These are phyloP conservation scores for Aspergillus egyptiacus DNA, from an alignment of 495 filamentous ascomycete genomes.

Conservation along the genomic window DNA sequence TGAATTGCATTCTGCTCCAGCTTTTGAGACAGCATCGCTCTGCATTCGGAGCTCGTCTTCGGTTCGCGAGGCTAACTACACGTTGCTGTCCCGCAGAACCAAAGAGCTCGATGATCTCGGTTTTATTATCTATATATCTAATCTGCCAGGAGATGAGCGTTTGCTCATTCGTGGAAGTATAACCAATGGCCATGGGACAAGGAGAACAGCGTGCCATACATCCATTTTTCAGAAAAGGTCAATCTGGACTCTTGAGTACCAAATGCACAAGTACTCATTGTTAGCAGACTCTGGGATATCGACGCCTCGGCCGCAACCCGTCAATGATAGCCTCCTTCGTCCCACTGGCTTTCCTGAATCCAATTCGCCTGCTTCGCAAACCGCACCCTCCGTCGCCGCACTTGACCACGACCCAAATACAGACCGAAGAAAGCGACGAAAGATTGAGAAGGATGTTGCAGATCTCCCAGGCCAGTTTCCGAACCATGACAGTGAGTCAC, in stretches of 20 bases:
- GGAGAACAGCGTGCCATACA: constrained; percentile 36
- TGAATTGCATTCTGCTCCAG: neutral
- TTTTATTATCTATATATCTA: no score
- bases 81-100: no score
- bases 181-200: constrained; percentile 38
- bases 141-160: constrained; percentile 21
- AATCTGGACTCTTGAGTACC: constrained; percentile 1
- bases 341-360: neutral
- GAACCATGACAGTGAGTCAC: neutral
- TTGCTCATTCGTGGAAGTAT: constrained; percentile 21
- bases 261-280: constrained; percentile 12
- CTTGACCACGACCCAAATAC: constrained; percentile 41
- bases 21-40: neutral
- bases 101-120: neutral
- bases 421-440: constrained; percentile 45
- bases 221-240: constrained; percentile 41
- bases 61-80: no score
- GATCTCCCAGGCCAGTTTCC: no score
- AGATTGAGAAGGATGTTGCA: constrained; percentile 34
- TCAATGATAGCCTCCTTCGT: constrained; percentile 5
- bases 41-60: neutral
- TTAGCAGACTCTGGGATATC: constrained; percentile 20
- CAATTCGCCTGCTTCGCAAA: neutral
- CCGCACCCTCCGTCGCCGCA: constrained; percentile 2
- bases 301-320: constrained; percentile 1